Percentiles rank a stretch among this genome's conserved stretches.
Evolutionary conservation across 1,284 basidiomycete species (phyloP).

Genomic region (Termitomyces sp.): DNA sequence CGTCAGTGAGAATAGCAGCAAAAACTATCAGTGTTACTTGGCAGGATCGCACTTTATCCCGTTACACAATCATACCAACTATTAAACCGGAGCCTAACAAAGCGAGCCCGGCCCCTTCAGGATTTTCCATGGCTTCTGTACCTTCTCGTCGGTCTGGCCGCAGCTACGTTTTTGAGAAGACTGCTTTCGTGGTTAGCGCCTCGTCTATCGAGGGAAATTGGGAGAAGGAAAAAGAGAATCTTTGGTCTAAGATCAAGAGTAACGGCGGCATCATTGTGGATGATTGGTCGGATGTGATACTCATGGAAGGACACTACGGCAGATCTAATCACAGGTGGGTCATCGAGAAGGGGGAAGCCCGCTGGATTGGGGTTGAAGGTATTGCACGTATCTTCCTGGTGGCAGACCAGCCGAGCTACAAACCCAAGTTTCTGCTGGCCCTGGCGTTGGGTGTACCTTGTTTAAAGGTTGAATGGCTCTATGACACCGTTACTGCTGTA

Average conservation of each 20-base stretch:
- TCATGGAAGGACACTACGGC: constrained; percentile 46
- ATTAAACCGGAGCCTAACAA: constrained; percentile 24
- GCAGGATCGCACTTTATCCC: constrained; percentile 43
- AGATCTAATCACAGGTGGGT: constrained; percentile 48
- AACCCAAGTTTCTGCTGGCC: constrained; percentile 76
- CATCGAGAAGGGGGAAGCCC: constrained; percentile 41
- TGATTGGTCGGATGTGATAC: constrained; percentile 64
- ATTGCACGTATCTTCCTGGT: constrained; percentile 65
- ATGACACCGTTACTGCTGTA: constrained; percentile 39
- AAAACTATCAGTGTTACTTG: constrained; percentile 47
- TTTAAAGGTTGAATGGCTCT: constrained; percentile 60
- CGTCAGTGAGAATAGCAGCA: constrained; percentile 42
- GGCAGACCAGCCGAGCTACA: constrained; percentile 59
- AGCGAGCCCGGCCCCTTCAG: constrained; percentile 44
- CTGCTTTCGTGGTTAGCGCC: constrained; percentile 47
- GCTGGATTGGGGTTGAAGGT: constrained; percentile 35
- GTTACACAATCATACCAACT: constrained; percentile 38
- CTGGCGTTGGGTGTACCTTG: constrained; percentile 85
- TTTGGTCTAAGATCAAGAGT: constrained; percentile 42
- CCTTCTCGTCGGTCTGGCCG: constrained; percentile 27
- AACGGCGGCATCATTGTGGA: constrained; percentile 60
- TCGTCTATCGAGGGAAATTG: constrained; percentile 30
- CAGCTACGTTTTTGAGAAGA: constrained; percentile 39
- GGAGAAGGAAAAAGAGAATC: constrained; percentile 34
- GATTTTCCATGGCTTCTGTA: constrained; percentile 23